These are phyloP conservation scores for Yamadazyma philogaea DNA, from an alignment of 805 yeast species.

Conservation along the genomic window DNA sequence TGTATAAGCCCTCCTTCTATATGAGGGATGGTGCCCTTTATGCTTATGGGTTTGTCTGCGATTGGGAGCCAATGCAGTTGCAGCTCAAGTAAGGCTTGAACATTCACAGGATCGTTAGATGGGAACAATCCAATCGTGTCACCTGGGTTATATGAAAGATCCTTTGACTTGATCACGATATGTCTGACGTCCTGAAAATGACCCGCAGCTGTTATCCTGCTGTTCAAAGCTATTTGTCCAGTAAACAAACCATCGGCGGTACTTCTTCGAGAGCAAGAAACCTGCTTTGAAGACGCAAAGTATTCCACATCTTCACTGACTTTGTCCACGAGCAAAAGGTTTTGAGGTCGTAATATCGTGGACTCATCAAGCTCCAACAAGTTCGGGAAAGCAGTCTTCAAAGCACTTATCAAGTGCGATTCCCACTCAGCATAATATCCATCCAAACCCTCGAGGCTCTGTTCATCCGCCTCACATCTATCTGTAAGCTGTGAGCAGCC, in stretches of 20 bases:
- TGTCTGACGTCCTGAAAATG: conserved; percentile 92
- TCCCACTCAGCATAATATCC: conserved; percentile 78
- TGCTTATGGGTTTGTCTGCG: conserved; percentile 57
- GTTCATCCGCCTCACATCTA: conserved; percentile 89
- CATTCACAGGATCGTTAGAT: conserved; percentile 59
- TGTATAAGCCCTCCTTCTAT: conserved; percentile 61
- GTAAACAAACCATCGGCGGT: neutral
- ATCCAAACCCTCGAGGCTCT: conserved; percentile 74
- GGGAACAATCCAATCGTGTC: conserved; percentile 81
- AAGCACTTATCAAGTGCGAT: conserved; percentile 35
- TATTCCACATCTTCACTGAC: conserved; percentile 3
- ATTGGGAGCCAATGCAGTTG: conserved; percentile 69
- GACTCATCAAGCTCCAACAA: conserved; percentile 24
- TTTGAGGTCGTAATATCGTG: conserved; percentile 25
- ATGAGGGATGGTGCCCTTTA: conserved; percentile 34
- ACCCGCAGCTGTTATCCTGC: conserved; percentile 59
- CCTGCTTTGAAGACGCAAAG: neutral
- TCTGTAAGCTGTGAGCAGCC: conserved; percentile 73
- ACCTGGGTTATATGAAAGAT: conserved; percentile 60
- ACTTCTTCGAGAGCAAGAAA: conserved; percentile 12
- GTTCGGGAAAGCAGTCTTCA: conserved; percentile 21
- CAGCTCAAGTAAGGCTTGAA: conserved; percentile 57
- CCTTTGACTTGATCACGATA: conserved; percentile 41
- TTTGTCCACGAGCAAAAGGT: conserved; percentile 8
- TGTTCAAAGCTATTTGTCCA: conserved; percentile 51